Percentiles rank a stretch among this genome's conserved stretches.
Conservation (phyloP, 2,329 filamentous ascomycete species). For the Pseudocercospora pini-densiflorae region DNA sequence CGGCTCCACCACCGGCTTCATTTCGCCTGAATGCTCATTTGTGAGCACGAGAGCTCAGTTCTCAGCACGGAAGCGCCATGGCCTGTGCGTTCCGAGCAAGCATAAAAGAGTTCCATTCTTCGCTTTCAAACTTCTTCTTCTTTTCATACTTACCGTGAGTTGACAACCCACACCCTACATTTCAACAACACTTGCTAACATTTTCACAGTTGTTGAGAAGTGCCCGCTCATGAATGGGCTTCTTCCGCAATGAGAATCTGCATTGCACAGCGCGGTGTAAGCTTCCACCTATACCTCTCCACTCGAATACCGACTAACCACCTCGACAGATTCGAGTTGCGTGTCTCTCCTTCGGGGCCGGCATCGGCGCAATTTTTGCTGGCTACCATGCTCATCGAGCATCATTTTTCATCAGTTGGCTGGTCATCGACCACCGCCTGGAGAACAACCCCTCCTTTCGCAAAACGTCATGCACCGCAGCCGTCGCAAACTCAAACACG, state of each 20-base stretch:
- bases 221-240: slow-evolving; percentile 8
- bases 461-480: not conserved
- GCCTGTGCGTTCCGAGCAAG: too few relatives aligned
- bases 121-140: not conserved
- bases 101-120: not conserved
- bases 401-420: slow-evolving; percentile 15
- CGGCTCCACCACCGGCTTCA: not conserved
- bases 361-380: slow-evolving; percentile 20
- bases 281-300: too few relatives aligned
- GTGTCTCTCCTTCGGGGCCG: slow-evolving; percentile 14
- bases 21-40: not conserved
- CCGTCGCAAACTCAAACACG: not conserved
- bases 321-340: not conserved
- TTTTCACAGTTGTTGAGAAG: not conserved
- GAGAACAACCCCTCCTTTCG: not conserved
- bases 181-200: not conserved
- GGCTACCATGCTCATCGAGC: slow-evolving; percentile 1
- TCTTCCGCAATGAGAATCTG: not conserved
- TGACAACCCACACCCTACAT: not conserved
- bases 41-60: not conserved
- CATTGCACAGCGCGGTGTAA: slow-evolving; percentile 17
- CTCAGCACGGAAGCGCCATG: not conserved
- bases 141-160: not conserved
- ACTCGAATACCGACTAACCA: too few relatives aligned
- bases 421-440: not conserved